Evolutionary conservation across 352 stramenopile species (phyloP).

Genomic region (Blastocystis sp.): DNA sequence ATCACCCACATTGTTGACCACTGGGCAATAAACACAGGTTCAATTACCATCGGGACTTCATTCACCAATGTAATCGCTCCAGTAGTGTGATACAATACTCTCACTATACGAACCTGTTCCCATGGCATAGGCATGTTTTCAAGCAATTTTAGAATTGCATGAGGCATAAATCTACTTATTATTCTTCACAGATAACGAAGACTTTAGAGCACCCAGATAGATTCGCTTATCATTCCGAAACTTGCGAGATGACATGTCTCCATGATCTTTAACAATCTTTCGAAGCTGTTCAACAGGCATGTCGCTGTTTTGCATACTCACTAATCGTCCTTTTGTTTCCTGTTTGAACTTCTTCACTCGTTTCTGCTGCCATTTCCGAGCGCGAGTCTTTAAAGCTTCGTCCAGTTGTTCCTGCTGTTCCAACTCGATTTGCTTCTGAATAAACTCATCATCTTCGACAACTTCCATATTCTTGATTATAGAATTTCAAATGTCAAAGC

Average conservation of each 20-base stretch:
- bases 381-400: slow-evolving; percentile 24
- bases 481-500: no score
- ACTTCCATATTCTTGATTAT: no score
- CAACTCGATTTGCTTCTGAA: slow-evolving; percentile 48
- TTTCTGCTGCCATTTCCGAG: slow-evolving; percentile 55
- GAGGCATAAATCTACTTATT: slow-evolving; percentile 73
- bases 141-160: slow-evolving; percentile 96
- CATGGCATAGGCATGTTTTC: slow-evolving; percentile 99
- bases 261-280: slow-evolving; percentile 98
- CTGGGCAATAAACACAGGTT: slow-evolving; percentile 97
- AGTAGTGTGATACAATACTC: slow-evolving; percentile 97
- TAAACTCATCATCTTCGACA: slow-evolving; percentile 15
- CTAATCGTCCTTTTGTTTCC: neutral
- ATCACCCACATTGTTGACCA: slow-evolving; percentile 99
- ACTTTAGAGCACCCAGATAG: slow-evolving; percentile 98
- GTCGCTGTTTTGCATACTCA: slow-evolving; percentile 66
- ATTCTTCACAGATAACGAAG: slow-evolving; percentile 68
- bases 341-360: slow-evolving; percentile 57
- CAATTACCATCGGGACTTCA: slow-evolving; percentile 95
- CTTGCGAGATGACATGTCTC: slow-evolving; percentile 98
- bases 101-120: slow-evolving; percentile 96
- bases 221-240: slow-evolving; percentile 96
- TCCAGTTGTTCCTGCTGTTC: slow-evolving; percentile 45
- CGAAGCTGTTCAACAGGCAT: slow-evolving; percentile 91
- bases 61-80: slow-evolving; percentile 99